These are phyloP conservation scores for Trichoderma oligosporum DNA, from an alignment of 2,329 filamentous ascomycete species.

Conservation along the genomic window DNA sequence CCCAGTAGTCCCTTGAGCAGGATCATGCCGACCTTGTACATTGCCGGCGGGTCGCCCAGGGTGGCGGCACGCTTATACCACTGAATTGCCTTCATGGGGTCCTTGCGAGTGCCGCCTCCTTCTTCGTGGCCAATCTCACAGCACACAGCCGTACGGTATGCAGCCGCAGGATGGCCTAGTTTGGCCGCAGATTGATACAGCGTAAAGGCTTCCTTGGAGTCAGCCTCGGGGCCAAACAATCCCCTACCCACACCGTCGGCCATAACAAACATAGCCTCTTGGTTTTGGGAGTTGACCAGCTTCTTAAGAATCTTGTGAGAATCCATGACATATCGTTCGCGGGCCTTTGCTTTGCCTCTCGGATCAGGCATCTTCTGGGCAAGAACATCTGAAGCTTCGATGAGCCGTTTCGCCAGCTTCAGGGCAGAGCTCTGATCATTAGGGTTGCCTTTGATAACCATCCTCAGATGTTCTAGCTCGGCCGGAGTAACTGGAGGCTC, in stretches of 20 bases:
- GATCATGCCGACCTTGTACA: slow-evolving; percentile 99
- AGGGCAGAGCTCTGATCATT: slow-evolving; percentile 69
- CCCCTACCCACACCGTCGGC: slow-evolving; percentile 88
- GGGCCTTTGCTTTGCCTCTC: slow-evolving; percentile 66
- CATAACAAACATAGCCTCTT: slow-evolving; percentile 88
- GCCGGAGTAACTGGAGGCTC: slow-evolving; percentile 63
- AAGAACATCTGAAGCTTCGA: slow-evolving; percentile 78
- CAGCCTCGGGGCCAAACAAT: slow-evolving; percentile 69
- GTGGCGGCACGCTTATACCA: slow-evolving; percentile 95
- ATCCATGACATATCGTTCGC: slow-evolving; percentile 80
- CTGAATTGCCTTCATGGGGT: slow-evolving; percentile 90
- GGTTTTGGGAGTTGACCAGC: slow-evolving; percentile 66
- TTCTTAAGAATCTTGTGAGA: slow-evolving; percentile 92
- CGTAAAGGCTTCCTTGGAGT: slow-evolving; percentile 88
- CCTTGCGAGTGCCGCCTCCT: slow-evolving; percentile 85
- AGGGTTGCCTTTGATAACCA: slow-evolving; percentile 65
- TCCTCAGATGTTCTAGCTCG: slow-evolving; percentile 72
- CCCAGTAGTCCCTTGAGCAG: slow-evolving; percentile 89
- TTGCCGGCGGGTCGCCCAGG: slow-evolving; percentile 84
- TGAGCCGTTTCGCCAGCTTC: slow-evolving; percentile 72
- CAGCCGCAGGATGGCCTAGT: slow-evolving; percentile 76
- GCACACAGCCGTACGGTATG: slow-evolving; percentile 93
- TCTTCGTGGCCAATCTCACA: slow-evolving; percentile 95
- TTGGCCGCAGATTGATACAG: slow-evolving; percentile 95
- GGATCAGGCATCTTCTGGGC: slow-evolving; percentile 63